Conservation (phyloP, 73 alveolate genomes). For the Diophrys sp. region DNA sequence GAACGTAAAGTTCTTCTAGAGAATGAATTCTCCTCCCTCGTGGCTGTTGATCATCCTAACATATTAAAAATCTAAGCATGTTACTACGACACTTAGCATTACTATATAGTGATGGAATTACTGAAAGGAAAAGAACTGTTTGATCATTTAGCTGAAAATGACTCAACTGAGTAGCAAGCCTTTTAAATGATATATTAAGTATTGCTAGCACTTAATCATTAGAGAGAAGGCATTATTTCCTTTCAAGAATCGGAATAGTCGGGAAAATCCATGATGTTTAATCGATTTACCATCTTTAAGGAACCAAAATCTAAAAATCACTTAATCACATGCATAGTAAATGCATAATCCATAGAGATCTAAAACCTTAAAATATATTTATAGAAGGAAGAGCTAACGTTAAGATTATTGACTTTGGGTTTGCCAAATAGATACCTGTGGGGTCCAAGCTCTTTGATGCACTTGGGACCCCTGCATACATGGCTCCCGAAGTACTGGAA, state of each 20-base stretch:
- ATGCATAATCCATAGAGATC: conserved; percentile 50
- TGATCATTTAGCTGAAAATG: conserved; percentile 54
- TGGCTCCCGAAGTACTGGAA: conserved; percentile 78
- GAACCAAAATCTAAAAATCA: no score
- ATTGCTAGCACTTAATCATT: conserved; percentile 63
- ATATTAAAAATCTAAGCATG: conserved; percentile 69
- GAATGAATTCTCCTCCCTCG: conserved; percentile 23
- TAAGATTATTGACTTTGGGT: conserved; percentile 82
- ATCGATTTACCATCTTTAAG: no score
- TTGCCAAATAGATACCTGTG: conserved; percentile 51
- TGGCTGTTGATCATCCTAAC: conserved; percentile 73
- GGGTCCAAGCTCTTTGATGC: conserved; percentile 41
- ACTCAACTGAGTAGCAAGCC: conserved; percentile 66
- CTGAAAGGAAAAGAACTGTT: conserved; percentile 77
- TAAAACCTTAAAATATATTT: conserved; percentile 83
- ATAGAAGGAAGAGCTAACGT: conserved; percentile 55
- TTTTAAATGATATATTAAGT: conserved; percentile 67
- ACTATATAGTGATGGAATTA: conserved; percentile 72
- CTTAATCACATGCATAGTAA: conserved; percentile 66
- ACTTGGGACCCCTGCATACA: conserved; percentile 72
- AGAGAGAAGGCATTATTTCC: no score
- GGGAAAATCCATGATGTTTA: no score
- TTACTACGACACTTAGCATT: conserved; percentile 57
- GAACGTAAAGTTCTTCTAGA: neutral
- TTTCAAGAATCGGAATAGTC: no score